These are phyloP conservation scores for Eragrostis tef DNA, from an alignment of 202 grass and related monocot genomes.

Conservation along the genomic window DNA sequence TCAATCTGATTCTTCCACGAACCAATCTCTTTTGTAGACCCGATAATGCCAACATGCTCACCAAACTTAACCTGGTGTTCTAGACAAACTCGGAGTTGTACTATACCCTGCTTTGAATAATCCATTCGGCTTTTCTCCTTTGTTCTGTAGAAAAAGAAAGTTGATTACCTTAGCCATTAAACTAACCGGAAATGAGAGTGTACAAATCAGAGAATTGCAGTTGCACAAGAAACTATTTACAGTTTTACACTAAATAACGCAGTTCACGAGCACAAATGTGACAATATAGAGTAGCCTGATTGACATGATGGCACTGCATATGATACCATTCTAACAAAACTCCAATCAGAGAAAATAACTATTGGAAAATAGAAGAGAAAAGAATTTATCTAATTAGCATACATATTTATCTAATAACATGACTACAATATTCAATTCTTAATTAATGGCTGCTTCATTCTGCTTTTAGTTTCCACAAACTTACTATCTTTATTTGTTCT, in stretches of 20 bases:
- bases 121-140: constrained; percentile 49
- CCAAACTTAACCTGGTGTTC: constrained; percentile 89
- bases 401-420: background rate
- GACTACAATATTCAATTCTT: background rate
- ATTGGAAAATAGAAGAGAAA: background rate
- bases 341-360: background rate
- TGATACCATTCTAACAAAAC: background rate
- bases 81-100: constrained; percentile 57
- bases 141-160: constrained; percentile 47
- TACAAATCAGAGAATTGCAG: background rate
- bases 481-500: background rate
- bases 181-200: constrained; percentile 22
- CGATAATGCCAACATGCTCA: constrained; percentile 77
- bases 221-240: background rate
- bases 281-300: background rate
- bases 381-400: background rate
- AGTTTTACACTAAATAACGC: background rate
- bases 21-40: constrained; percentile 74
- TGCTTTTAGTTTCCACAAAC: background rate
- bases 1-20: constrained; percentile 69
- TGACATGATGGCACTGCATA: background rate
- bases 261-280: background rate
- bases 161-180: background rate
- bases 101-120: constrained; percentile 41
- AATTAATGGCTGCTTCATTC: background rate